Base-by-base conservation (phyloP, 1,284 basidiomycete species). In the Ceratobasidium sp. region DNA sequence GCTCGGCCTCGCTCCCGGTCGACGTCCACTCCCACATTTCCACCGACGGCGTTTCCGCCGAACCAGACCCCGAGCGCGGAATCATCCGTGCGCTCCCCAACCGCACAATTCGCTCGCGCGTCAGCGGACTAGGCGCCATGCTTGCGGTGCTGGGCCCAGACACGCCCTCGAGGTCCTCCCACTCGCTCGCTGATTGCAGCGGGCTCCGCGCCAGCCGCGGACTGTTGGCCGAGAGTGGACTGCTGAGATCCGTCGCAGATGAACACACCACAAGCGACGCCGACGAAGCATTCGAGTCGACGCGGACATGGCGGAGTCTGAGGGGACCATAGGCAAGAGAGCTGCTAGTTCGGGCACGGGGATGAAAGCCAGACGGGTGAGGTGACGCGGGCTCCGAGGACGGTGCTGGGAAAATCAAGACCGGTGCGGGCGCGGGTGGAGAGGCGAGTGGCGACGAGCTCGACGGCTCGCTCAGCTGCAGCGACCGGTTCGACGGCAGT, bases 11-110 rank as follows among this genome's bases (percentile, higher is more conserved):
- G 62, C 73, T 75, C 51, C 52, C 62, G 1, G 34, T 56, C 62
- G 73, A 66, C 11, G 73, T 75, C 73, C 73, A 75, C 51, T 75
- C 73, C 73, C 73, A 75, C 73, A 75, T 32, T 62, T 75, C 73
- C 34, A 75, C 73, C 51, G 62, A 62, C 25, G 62, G 56, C 51
- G 61, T 59, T 19, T 51, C 57, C n/a, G 54, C 68, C 15, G 34
- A 54, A 2, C 68, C 68, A 17, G 43, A 51, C 2, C 49, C 40
- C 7, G 65, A 67, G 43, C 73, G 57, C 73, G 73, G 73, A 40
- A 75, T 75, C 44, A 75, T 44, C 17, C 73, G 73, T 37, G 73
- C 73, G 19, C 73, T 75, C 40, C 73, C 73, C 25, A 75, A 52
- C 22, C 73, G 73, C 34, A 75, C 73, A 52, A 75, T 57, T 52